Conservation (phyloP, 345 rosid species). For the Isatis tinctoria region DNA sequence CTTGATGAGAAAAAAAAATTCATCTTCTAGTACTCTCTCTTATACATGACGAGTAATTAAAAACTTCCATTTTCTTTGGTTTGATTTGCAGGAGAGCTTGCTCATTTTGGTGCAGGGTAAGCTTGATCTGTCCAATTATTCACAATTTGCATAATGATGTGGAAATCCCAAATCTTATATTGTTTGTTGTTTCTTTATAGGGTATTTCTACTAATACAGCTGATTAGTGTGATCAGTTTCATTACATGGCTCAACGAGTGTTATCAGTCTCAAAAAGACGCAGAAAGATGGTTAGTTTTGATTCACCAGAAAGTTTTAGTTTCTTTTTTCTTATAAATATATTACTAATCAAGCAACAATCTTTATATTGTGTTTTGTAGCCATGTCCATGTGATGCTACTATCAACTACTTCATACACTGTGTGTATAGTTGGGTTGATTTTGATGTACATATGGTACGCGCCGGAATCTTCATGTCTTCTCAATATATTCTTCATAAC, state of each 20-base stretch:
- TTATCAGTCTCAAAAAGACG: conserved; percentile 54
- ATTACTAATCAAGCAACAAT: conserved; percentile 13
- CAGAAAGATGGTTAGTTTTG: conserved; percentile 67
- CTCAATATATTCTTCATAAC: conserved; percentile 92
- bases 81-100: conserved; percentile 70
- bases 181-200: conserved; percentile 39
- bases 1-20: not conserved
- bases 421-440: conserved; percentile 74
- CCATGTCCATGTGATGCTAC: conserved; percentile 66
- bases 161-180: conserved; percentile 8
- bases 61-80: not conserved
- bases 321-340: not conserved
- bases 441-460: conserved; percentile 94
- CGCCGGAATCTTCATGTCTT: conserved; percentile 77
- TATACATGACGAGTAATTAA: not conserved
- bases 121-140: not conserved
- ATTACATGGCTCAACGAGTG: conserved; percentile 80
- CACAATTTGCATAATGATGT: conserved; percentile 16
- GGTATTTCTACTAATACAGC: conserved; percentile 91
- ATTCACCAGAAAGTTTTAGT: not conserved
- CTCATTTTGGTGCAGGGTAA: conserved; percentile 99
- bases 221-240: conserved; percentile 88
- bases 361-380: conserved; percentile 42
- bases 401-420: conserved; percentile 66
- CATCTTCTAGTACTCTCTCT: not conserved